phyloP scores from a whole-genome alignment of 2,329 filamentous ascomycete species.

The Aureobasidium sp. region DNA sequence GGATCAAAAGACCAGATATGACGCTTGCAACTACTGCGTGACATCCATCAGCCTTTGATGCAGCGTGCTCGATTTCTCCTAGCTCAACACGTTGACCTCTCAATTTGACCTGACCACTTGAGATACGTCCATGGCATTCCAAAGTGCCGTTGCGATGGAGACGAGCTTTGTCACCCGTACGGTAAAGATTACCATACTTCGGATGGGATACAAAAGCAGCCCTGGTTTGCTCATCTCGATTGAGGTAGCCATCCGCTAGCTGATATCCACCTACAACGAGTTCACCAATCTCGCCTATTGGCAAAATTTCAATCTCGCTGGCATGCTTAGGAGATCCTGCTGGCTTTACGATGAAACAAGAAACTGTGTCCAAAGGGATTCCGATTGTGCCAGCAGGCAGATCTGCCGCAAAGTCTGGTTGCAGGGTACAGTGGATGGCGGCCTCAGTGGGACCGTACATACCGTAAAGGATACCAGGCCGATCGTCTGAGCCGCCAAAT shows the following conservation, averaged over 20 bases:
- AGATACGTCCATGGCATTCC: slow-evolving; percentile 76
- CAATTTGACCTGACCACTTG: slow-evolving; percentile 75
- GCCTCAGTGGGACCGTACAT: slow-evolving; percentile 96
- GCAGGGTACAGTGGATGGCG: slow-evolving; percentile 79
- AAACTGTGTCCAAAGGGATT: slow-evolving; percentile 69
- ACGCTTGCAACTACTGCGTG: slow-evolving; percentile 59
- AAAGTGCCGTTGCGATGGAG: slow-evolving; percentile 59
- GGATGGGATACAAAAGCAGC: slow-evolving; percentile 60
- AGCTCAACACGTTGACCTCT: slow-evolving; percentile 76
- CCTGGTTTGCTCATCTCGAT: slow-evolving; percentile 65
- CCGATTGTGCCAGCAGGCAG: slow-evolving; percentile 64
- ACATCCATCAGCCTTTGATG: slow-evolving; percentile 50
- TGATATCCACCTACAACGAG: slow-evolving; percentile 74
- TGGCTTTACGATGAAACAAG: slow-evolving; percentile 59
- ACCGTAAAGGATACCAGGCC: slow-evolving; percentile 64
- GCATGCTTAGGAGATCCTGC: slow-evolving; percentile 14
- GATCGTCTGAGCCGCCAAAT: slow-evolving; percentile 54
- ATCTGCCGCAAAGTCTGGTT: slow-evolving; percentile 49
- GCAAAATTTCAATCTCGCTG: slow-evolving; percentile 44
- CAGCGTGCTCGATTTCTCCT: slow-evolving; percentile 56
- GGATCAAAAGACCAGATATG: slow-evolving; percentile 58
- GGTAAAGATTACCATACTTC: slow-evolving; percentile 61
- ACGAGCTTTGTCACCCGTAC: slow-evolving; percentile 75
- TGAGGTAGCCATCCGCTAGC: slow-evolving; percentile 72
- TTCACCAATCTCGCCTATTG: slow-evolving; percentile 63